Percentiles rank a stretch among this genome's conserved stretches.
Conservation (phyloP, 768 basidiomycete species). For the Amanita pallidorosea region DNA sequence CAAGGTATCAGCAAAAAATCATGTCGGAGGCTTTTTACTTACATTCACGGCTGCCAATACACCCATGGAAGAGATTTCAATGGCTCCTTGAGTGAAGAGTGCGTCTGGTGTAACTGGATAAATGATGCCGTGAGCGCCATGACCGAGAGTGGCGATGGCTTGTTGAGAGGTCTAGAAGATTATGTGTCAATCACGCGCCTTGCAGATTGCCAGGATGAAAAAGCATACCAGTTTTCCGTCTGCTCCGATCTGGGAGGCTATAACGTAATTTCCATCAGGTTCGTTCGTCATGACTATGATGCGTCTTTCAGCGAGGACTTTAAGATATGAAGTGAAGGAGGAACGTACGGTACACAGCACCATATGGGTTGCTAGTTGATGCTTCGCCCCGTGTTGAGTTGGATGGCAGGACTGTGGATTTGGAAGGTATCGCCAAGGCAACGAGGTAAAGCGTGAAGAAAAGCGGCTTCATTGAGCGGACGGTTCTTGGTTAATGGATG, state of each 20-base stretch:
- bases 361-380: conserved; percentile 10
- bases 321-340: neutral
- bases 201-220: neutral
- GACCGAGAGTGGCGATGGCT: neutral
- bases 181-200: neutral
- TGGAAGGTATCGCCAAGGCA: neutral
- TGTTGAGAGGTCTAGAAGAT: conserved; percentile 13
- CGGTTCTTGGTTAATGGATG: too few species aligned
- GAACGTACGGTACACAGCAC: conserved; percentile 18
- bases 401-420: neutral
- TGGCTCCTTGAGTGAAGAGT: neutral
- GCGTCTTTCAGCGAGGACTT: neutral
- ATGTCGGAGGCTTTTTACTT: neutral
- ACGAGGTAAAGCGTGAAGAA: neutral
- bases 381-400: neutral
- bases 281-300: conserved; percentile 41
- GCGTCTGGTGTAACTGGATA: neutral
- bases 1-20: neutral
- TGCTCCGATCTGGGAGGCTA: conserved; percentile 23
- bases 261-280: conserved; percentile 23
- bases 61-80: neutral
- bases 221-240: conserved; percentile 29
- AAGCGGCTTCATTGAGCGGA: neutral
- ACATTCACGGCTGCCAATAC: neutral
- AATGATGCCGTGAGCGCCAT: neutral